phyloP scores from a whole-genome alignment of 2,329 filamentous ascomycete species.

The Paradendryphiella salina region DNA sequence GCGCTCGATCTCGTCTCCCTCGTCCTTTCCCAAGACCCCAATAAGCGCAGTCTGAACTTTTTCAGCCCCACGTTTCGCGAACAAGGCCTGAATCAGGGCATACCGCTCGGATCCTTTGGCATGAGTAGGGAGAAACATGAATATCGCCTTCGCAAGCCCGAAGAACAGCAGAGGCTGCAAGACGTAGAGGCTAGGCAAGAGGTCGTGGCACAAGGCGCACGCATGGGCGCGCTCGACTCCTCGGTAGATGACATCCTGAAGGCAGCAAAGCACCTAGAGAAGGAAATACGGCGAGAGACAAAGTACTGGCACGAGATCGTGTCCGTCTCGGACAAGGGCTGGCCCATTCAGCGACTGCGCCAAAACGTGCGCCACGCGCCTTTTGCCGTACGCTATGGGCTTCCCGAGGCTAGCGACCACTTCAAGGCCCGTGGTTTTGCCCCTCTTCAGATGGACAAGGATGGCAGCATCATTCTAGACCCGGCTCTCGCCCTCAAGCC shows the following conservation, averaged over 20 bases:
- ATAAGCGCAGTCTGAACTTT: slow-evolving; percentile 29
- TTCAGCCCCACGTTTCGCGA: slow-evolving; percentile 38
- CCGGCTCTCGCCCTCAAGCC: slow-evolving; percentile 60
- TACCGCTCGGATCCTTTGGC: slow-evolving; percentile 46
- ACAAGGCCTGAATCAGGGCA: slow-evolving; percentile 27
- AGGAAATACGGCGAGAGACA: slow-evolving; percentile 77
- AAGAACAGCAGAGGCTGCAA: slow-evolving; percentile 40
- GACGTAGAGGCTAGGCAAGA: slow-evolving; percentile 47
- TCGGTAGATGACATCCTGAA: slow-evolving; percentile 73
- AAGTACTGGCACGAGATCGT: slow-evolving; percentile 89
- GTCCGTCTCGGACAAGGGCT: slow-evolving; percentile 78
- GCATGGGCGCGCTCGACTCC: slow-evolving; percentile 73
- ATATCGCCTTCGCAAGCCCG: slow-evolving; percentile 21
- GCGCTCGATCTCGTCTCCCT: slow-evolving; percentile 42
- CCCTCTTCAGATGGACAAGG: slow-evolving; percentile 71
- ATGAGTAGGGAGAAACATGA: slow-evolving; percentile 31
- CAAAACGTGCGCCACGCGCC: slow-evolving; percentile 66
- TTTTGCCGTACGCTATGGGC: slow-evolving; percentile 86
- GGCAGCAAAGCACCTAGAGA: slow-evolving; percentile 71
- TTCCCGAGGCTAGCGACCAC: slow-evolving; percentile 68
- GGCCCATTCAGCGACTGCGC: slow-evolving; percentile 64
- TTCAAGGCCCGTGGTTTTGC: slow-evolving; percentile 76
- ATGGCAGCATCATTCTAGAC: slow-evolving; percentile 77
- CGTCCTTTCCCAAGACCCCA: slow-evolving; percentile 36
- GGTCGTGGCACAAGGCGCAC: slow-evolving; percentile 68